Conservation (phyloP, 768 basidiomycete species). For the Suillus subalutaceus region DNA sequence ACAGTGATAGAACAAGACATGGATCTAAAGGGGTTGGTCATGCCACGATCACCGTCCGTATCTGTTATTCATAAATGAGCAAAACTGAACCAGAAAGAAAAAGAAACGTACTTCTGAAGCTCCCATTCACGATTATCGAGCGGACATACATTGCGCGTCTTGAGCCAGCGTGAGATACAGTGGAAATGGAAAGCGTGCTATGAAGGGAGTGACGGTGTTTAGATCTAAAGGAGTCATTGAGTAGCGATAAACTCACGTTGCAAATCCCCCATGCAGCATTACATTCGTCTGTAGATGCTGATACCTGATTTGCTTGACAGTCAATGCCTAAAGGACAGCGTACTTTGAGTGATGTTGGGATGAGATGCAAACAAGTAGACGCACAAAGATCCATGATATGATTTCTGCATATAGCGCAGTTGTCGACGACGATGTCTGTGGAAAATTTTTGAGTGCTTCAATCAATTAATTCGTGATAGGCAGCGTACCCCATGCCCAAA, state of each 20-base stretch:
- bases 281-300: slow-evolving; percentile 94
- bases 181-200: slow-evolving; percentile 99
- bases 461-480: neutral
- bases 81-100: too few species aligned
- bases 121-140: slow-evolving; percentile 98
- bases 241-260: slow-evolving; percentile 57
- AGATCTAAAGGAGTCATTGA: neutral
- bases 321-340: slow-evolving; percentile 80
- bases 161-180: slow-evolving; percentile 98
- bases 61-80: neutral
- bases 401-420: slow-evolving; percentile 99
- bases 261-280: slow-evolving; percentile 99
- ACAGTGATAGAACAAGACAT: neutral
- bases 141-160: slow-evolving; percentile 95
- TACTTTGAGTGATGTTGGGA: slow-evolving; percentile 9
- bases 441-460: slow-evolving; percentile 14
- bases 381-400: slow-evolving; percentile 99
- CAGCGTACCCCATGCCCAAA: slow-evolving; percentile 95
- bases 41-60: slow-evolving; percentile 5
- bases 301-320: slow-evolving; percentile 98
- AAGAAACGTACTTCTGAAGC: slow-evolving; percentile 78
- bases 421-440: slow-evolving; percentile 96
- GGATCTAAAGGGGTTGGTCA: neutral
- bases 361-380: slow-evolving; percentile 29
- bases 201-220: neutral